Percentiles rank a stretch among this genome's conserved stretches.
phyloP scores from a whole-genome alignment of 345 rosid genomes.

The Noccaea caerulescens region DNA sequence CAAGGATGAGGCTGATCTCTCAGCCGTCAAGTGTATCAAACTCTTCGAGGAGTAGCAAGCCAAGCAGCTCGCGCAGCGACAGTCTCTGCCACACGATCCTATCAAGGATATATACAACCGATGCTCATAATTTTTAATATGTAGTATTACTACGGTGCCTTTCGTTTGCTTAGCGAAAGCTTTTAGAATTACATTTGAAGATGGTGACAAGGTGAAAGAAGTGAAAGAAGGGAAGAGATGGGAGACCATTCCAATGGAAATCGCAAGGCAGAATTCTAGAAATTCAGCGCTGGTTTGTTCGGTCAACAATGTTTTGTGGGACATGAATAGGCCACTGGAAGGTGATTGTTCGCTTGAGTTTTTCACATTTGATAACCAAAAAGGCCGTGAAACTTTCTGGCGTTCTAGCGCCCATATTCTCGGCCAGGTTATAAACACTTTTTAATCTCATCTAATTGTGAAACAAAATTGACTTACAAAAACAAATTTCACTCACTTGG shows the following conservation, averaged over 20 bases:
- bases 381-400: constrained; percentile 91
- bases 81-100: constrained; percentile 59
- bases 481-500: not conserved
- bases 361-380: constrained; percentile 27
- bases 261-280: constrained; percentile 35
- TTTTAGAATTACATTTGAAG: not conserved
- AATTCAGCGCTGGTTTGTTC: constrained; percentile 67
- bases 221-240: no score
- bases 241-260: no score
- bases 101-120: constrained; percentile 49
- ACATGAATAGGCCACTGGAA: constrained; percentile 65
- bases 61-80: constrained; percentile 51
- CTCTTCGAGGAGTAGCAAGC: constrained; percentile 61
- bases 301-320: constrained; percentile 76
- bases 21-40: constrained; percentile 51
- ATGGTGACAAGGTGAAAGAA: not conserved
- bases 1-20: constrained; percentile 57
- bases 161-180: not conserved
- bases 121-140: no score
- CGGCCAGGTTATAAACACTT: constrained; percentile 51
- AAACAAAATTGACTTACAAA: not conserved
- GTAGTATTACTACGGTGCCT: no score
- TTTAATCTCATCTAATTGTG: not conserved
- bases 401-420: constrained; percentile 96
- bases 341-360: constrained; percentile 3